These are phyloP conservation scores for Dendrobium huoshanense DNA, from an alignment of 106 monocot species.

Conservation along the genomic window DNA sequence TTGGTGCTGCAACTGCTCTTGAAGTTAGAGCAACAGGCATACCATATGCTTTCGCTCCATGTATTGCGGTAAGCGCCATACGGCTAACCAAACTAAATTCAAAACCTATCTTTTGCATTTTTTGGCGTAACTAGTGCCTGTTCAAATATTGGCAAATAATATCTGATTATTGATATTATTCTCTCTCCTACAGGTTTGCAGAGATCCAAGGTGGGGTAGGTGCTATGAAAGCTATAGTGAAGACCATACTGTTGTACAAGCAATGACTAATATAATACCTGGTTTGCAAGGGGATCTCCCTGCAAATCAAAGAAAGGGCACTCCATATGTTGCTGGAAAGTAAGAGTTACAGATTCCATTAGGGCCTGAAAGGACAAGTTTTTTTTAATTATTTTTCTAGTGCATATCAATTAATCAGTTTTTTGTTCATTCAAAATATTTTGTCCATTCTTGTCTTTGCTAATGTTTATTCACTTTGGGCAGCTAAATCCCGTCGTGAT, in stretches of 20 bases:
- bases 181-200: slow-evolving; percentile 44
- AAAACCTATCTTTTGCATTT: neutral
- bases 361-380: neutral
- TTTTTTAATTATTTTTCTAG: neutral
- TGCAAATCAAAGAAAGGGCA: slow-evolving; percentile 25
- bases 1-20: slow-evolving; percentile 79
- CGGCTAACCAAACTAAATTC: neutral
- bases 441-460: neutral
- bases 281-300: slow-evolving; percentile 68
- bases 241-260: slow-evolving; percentile 51
- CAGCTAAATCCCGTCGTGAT: neutral
- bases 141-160: neutral
- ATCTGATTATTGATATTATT: neutral
- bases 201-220: slow-evolving; percentile 78
- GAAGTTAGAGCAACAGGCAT: slow-evolving; percentile 85
- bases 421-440: neutral
- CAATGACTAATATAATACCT: slow-evolving; percentile 60
- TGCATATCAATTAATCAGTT: neutral
- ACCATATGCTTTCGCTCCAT: slow-evolving; percentile 69
- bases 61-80: slow-evolving; percentile 48
- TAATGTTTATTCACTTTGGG: no score
- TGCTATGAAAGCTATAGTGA: slow-evolving; percentile 88
- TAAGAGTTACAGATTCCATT: slow-evolving; percentile 20
- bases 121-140: neutral
- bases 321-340: slow-evolving; percentile 63